A percentile compares a stretch with the other conserved stretches of the same genome.
Conservation (phyloP, 2,329 filamentous ascomycete genomes). For the Alternaria burnsii region DNA sequence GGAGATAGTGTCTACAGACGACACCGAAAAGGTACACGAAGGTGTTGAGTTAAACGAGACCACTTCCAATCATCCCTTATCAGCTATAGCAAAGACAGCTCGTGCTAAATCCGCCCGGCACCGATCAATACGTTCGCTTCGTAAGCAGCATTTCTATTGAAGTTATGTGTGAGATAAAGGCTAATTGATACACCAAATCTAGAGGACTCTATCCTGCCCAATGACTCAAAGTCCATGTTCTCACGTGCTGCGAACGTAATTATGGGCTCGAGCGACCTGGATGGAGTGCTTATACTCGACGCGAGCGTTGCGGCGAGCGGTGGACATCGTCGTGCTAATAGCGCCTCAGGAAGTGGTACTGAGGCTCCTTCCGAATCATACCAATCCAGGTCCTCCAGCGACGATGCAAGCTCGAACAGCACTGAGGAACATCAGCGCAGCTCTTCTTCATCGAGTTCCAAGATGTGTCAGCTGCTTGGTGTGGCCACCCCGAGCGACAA, state of each 20-base stretch:
- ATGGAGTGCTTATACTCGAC: conserved; percentile 48
- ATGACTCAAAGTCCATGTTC: conserved; percentile 44
- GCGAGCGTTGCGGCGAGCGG: conserved; percentile 41
- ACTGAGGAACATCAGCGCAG: not conserved
- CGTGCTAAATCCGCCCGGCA: conserved; percentile 21
- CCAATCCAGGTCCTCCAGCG: conserved; percentile 28
- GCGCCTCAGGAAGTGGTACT: conserved; percentile 8
- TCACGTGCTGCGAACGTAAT: conserved; percentile 45
- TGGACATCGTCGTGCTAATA: conserved; percentile 19
- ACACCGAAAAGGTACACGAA: not conserved
- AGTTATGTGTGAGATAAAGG: no score
- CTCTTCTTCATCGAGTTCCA: conserved; percentile 13
- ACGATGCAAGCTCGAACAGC: conserved; percentile 16
- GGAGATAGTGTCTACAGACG: not conserved
- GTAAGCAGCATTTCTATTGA: not conserved
- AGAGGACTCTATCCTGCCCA: conserved; percentile 40
- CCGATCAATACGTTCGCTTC: conserved; percentile 29
- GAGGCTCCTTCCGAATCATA: conserved; percentile 18
- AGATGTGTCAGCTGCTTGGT: conserved; percentile 39
- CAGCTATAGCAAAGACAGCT: not conserved
- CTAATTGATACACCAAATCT: not conserved
- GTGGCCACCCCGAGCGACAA: conserved; percentile 20
- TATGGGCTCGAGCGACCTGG: conserved; percentile 42
- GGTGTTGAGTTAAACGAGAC: not conserved
- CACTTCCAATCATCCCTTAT: not conserved